Conservation (phyloP, 495 filamentous ascomycete species). For the Terfezia boudieri region DNA sequence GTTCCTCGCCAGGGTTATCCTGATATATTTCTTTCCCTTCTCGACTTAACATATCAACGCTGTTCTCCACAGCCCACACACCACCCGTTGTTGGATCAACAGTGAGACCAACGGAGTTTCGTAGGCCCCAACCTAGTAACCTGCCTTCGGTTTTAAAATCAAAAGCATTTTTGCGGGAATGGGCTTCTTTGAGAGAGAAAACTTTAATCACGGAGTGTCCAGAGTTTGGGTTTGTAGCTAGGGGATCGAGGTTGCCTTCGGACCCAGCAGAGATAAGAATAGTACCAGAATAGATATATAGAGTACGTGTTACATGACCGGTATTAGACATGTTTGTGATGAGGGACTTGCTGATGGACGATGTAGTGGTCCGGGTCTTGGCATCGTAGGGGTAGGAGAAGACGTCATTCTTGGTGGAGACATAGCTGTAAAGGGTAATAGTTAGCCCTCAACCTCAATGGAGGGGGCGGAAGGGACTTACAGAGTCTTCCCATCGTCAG, state of each 20-base stretch:
- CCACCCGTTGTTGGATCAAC: constrained; percentile 31
- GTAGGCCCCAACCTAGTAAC: constrained; percentile 45
- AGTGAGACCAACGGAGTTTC: constrained; percentile 46
- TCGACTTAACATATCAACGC: constrained; percentile 38
- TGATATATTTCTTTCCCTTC: constrained; percentile 37
- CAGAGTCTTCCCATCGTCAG: constrained; percentile 35
- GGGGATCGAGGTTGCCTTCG: constrained; percentile 34
- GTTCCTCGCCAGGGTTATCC: constrained; percentile 51
- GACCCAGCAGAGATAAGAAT: constrained; percentile 45
- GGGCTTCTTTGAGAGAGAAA: neutral
- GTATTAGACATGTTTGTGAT: constrained; percentile 35
- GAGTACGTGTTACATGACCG: constrained; percentile 41
- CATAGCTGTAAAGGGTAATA: too few species aligned
- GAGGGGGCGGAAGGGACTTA: constrained; percentile 18
- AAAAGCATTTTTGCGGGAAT: neutral
- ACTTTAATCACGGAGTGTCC: constrained; percentile 35
- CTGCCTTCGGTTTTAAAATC: constrained; percentile 22
- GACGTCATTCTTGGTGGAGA: constrained; percentile 30
- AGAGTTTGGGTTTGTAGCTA: constrained; percentile 23
- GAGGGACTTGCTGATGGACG: constrained; percentile 23
- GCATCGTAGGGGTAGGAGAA: constrained; percentile 39
- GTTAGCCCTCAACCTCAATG: too few species aligned
- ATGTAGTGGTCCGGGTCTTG: constrained; percentile 19
- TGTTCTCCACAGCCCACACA: constrained; percentile 54
- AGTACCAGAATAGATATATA: constrained; percentile 26